Percentiles rank a stretch among this genome's conserved stretches.
Evolutionary conservation across 805 yeast genomes (phyloP).

Genomic region (Candida multigemmis): DNA sequence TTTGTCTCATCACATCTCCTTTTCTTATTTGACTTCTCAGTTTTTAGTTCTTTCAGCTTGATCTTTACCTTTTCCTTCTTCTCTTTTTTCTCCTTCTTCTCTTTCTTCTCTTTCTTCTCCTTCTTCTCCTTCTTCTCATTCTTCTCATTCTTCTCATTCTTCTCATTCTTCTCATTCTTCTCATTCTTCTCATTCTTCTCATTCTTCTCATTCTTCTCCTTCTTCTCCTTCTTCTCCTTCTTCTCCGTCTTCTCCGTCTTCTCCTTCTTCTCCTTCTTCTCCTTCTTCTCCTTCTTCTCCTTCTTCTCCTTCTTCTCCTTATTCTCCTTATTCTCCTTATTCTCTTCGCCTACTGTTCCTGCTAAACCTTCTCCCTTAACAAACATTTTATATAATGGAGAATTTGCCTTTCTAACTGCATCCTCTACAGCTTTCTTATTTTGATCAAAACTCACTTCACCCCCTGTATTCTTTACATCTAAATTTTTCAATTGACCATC

Average conservation of each 20-base stretch:
- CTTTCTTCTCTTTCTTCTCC: constrained; percentile 10
- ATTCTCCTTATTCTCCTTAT: constrained; percentile 8
- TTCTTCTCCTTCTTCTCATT: constrained; percentile 13
- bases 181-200: constrained; percentile 10
- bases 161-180: constrained; percentile 12
- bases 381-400: constrained; percentile 80
- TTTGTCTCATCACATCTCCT: background rate
- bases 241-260: constrained; percentile 11
- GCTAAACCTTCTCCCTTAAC: constrained; percentile 78
- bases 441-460: constrained; percentile 42
- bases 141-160: constrained; percentile 10
- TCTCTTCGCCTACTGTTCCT: constrained; percentile 56
- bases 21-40: constrained; percentile 2
- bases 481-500: constrained; percentile 84
- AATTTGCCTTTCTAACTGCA: constrained; percentile 40
- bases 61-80: constrained; percentile 8
- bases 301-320: constrained; percentile 5
- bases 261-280: constrained; percentile 8
- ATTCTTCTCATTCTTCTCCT: constrained; percentile 15
- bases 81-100: constrained; percentile 9
- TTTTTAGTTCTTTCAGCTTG: constrained; percentile 3
- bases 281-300: constrained; percentile 6
- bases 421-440: constrained; percentile 37
- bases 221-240: constrained; percentile 16
- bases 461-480: constrained; percentile 38